Percentiles rank a stretch among this genome's conserved stretches.
These are phyloP conservation scores for Nitzschia inconspicua DNA, from an alignment of 108 stramenopile species.

Conservation along the genomic window DNA sequence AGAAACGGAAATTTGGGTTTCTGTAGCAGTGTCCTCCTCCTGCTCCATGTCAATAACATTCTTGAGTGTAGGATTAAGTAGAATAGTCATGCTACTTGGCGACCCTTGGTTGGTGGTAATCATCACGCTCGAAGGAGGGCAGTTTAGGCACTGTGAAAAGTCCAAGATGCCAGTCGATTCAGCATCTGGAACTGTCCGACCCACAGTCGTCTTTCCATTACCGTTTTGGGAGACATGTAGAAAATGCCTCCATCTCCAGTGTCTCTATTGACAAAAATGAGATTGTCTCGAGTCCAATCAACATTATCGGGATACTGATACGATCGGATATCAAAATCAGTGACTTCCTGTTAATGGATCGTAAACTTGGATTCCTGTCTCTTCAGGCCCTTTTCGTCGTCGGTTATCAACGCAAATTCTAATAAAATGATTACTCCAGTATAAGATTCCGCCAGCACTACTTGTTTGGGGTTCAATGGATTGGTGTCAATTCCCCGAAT, in stretches of 20 bases:
- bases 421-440: slow-evolving; percentile 21
- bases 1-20: neutral
- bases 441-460: slow-evolving; percentile 11
- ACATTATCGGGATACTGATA: slow-evolving; percentile 28
- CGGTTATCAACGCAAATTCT: slow-evolving; percentile 9
- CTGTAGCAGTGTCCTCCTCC: neutral
- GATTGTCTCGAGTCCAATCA: slow-evolving; percentile 26
- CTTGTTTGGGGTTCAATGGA: slow-evolving; percentile 16
- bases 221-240: slow-evolving; percentile 23
- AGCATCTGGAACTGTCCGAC: neutral
- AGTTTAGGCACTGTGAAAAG: slow-evolving; percentile 2
- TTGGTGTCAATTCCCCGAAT: slow-evolving; percentile 30
- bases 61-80: neutral
- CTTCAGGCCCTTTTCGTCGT: neutral
- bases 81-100: slow-evolving; percentile 4
- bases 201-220: neutral
- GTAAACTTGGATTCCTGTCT: slow-evolving; percentile 10
- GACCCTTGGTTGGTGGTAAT: slow-evolving; percentile 8
- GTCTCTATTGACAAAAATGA: slow-evolving; percentile 21
- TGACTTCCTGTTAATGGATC: slow-evolving; percentile 2
- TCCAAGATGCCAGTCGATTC: slow-evolving; percentile 9
- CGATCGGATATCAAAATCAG: neutral
- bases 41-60: neutral
- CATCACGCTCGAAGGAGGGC: neutral
- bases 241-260: slow-evolving; percentile 11